A percentile compares a stretch with the other conserved stretches of the same genome.
Evolutionary conservation across 176 grass and related monocot species (phyloP).

Genomic region (Oryza brachyantha): DNA sequence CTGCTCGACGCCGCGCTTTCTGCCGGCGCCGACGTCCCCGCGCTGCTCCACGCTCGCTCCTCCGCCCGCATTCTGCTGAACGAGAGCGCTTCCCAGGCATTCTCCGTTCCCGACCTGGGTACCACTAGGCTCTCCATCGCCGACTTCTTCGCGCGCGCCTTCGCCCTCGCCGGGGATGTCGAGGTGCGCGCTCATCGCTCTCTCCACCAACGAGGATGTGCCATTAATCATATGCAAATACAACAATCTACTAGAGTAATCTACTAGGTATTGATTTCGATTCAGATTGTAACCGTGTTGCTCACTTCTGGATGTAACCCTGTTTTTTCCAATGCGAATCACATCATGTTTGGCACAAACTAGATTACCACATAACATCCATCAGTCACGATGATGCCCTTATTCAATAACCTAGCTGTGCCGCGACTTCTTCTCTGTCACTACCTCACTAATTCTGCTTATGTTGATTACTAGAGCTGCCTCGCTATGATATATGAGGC

Average conservation of each 20-base stretch:
- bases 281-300: not conserved
- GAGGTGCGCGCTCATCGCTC: constrained; percentile 33
- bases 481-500: constrained; percentile 78
- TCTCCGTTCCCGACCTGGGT: not conserved
- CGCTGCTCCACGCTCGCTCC: constrained; percentile 43
- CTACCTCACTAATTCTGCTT: not conserved
- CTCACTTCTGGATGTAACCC: not conserved
- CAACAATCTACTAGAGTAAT: not conserved
- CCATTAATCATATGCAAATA: not conserved
- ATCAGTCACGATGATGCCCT: not conserved
- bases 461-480: constrained; percentile 50
- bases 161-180: constrained; percentile 64
- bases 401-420: no score
- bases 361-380: not conserved
- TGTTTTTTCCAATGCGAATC: not conserved
- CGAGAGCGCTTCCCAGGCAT: not conserved
- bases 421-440: not conserved
- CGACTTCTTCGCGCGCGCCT: constrained; percentile 73
- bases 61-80: constrained; percentile 43
- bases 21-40: constrained; percentile 32
- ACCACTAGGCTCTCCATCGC: constrained; percentile 38
- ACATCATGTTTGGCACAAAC: not conserved
- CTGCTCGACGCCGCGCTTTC: constrained; percentile 57
- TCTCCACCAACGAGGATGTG: no score
- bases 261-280: not conserved